phyloP scores from a whole-genome alignment of 2,329 filamentous ascomycete genomes.

The Venturia effusa region DNA sequence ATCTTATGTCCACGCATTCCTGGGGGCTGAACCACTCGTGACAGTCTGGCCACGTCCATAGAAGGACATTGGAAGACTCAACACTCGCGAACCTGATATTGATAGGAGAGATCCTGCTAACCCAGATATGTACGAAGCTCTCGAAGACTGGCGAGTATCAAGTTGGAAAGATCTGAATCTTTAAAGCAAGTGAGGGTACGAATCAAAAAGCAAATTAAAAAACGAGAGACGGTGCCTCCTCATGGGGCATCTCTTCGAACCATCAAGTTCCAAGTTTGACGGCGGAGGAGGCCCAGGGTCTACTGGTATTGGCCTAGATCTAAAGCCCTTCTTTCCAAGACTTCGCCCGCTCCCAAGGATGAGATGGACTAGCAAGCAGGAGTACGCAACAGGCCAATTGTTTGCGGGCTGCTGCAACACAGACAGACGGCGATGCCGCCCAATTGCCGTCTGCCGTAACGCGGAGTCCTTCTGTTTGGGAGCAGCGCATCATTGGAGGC shows the following conservation, averaged over 20 bases:
- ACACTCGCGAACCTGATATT: background rate
- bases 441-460: background rate
- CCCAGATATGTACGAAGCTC: background rate
- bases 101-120: background rate
- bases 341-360: background rate
- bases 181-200: background rate
- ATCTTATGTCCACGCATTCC: background rate
- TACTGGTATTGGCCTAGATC: background rate
- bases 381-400: constrained; percentile 2
- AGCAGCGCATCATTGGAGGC: background rate
- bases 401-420: background rate
- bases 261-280: background rate
- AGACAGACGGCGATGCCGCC: background rate
- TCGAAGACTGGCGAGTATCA: background rate
- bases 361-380: background rate
- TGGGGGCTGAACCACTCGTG: background rate
- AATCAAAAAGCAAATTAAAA: background rate
- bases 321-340: background rate
- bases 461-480: background rate
- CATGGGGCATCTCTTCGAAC: background rate
- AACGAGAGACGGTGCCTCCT: background rate
- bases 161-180: background rate
- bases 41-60: background rate
- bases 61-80: background rate
- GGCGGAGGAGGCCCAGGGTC: background rate